Conservation (phyloP, 306 rosid genomes). For the Trifolium subterraneum region DNA sequence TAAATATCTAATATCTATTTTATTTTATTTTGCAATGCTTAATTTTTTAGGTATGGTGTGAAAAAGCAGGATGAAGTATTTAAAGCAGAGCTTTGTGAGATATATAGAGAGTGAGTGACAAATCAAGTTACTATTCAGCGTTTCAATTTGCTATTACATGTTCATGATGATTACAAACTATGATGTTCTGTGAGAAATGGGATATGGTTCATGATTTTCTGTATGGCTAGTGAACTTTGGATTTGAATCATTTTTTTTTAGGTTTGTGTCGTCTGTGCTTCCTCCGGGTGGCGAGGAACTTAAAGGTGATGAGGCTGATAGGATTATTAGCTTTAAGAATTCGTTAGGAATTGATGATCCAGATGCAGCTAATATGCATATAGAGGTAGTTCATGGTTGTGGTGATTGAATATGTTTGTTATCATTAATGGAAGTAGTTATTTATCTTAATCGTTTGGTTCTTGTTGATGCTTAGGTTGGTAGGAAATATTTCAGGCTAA, state of each 20-base stretch:
- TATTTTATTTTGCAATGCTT: slow-evolving; percentile 11
- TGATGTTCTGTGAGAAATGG: background rate
- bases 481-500: slow-evolving; percentile 80
- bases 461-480: slow-evolving; percentile 68
- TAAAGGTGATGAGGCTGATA: slow-evolving; percentile 80
- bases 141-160: background rate
- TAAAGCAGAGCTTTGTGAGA: slow-evolving; percentile 78
- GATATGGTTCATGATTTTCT: slow-evolving; percentile 5
- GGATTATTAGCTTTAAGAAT: slow-evolving; percentile 72
- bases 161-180: background rate
- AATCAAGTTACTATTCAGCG: background rate
- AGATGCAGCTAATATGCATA: slow-evolving; percentile 96
- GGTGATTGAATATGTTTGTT: slow-evolving; percentile 28
- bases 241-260: slow-evolving; percentile 40
- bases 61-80: slow-evolving; percentile 85
- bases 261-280: slow-evolving; percentile 81
- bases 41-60: slow-evolving; percentile 70
- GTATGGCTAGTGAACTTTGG: slow-evolving; percentile 15
- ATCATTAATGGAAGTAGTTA: slow-evolving; percentile 20
- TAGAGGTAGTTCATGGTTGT: slow-evolving; percentile 65
- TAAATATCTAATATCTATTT: background rate
- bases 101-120: slow-evolving; percentile 66
- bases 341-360: slow-evolving; percentile 94
- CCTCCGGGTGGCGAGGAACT: slow-evolving; percentile 87
- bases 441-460: slow-evolving; percentile 38